Percentiles rank a stretch among this genome's conserved stretches.
Conservation (phyloP, 345 rosid genomes). For the Citrus mangshanensis region DNA sequence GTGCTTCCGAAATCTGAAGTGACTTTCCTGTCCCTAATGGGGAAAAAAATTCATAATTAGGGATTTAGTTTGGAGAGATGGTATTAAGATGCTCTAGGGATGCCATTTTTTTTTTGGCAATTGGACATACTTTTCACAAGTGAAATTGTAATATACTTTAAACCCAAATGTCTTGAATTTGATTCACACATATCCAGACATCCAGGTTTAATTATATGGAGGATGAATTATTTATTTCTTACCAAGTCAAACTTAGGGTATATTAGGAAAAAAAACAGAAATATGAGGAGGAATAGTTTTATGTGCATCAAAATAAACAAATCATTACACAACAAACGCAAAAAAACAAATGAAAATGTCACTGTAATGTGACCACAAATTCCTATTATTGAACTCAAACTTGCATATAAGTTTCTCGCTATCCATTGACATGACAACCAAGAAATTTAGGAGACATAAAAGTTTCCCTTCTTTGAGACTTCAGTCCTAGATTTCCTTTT, state of each 20-base stretch:
- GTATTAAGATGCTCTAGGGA: too few species aligned
- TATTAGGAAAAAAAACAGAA: not conserved
- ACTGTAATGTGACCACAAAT: slow-evolving; percentile 8
- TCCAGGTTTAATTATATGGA: not conserved
- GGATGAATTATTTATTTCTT: slow-evolving; percentile 1
- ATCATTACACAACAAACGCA: slow-evolving; percentile 12
- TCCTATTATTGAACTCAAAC: slow-evolving; percentile 15
- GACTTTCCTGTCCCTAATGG: not conserved
- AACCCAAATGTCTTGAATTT: not conserved
- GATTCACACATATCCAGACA: not conserved
- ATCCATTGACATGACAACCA: slow-evolving; percentile 13
- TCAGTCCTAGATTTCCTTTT: not conserved
- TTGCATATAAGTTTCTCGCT: slow-evolving; percentile 13
- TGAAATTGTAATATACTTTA: not conserved
- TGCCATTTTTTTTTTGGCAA: too few species aligned
- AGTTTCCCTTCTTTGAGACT: not conserved
- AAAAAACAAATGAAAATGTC: slow-evolving; percentile 20
- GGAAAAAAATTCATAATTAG: not conserved
- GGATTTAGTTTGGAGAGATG: not conserved
- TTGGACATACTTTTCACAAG: too few species aligned
- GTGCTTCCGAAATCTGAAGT: not conserved
- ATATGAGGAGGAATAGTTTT: slow-evolving; percentile 8
- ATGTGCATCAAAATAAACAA: not conserved
- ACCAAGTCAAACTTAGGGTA: slow-evolving; percentile 13
- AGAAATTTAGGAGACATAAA: not conserved